Conservation (phyloP, 192 early-diverging fungal species). For the Cetraspora pellucida region DNA sequence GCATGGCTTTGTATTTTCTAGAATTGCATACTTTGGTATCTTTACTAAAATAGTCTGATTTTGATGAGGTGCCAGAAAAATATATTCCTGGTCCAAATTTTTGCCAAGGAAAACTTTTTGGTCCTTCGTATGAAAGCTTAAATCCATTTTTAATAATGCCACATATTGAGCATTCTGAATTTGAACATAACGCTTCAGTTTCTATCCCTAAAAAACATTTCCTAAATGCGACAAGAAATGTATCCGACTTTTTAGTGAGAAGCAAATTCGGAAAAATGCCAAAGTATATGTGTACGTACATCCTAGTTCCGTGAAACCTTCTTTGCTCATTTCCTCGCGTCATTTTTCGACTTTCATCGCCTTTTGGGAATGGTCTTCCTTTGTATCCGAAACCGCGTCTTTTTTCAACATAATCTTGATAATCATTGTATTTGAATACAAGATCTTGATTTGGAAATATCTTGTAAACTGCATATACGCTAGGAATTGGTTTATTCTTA, state of each 20-base stretch:
- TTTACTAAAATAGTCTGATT: constrained; percentile 31
- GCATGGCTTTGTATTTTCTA: constrained; percentile 29
- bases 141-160: constrained; percentile 20
- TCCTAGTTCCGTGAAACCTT: constrained; percentile 36
- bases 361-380: constrained; percentile 24
- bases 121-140: background rate
- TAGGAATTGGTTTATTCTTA: constrained; percentile 2
- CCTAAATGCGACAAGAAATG: background rate
- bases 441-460: constrained; percentile 8
- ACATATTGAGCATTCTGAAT: constrained; percentile 17
- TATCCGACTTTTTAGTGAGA: background rate
- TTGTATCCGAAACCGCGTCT: constrained; percentile 13
- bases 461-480: constrained; percentile 16
- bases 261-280: background rate
- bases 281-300: background rate
- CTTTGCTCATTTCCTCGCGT: constrained; percentile 35
- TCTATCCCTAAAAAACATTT: background rate
- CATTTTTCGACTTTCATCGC: constrained; percentile 27
- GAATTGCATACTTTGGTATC: background rate
- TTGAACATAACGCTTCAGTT: background rate
- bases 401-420: constrained; percentile 18
- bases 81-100: constrained; percentile 33
- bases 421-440: constrained; percentile 17
- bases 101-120: constrained; percentile 7
- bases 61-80: constrained; percentile 35